Conservation (phyloP, 2,329 filamentous ascomycete species). For the Cladosporium halotolerans region DNA sequence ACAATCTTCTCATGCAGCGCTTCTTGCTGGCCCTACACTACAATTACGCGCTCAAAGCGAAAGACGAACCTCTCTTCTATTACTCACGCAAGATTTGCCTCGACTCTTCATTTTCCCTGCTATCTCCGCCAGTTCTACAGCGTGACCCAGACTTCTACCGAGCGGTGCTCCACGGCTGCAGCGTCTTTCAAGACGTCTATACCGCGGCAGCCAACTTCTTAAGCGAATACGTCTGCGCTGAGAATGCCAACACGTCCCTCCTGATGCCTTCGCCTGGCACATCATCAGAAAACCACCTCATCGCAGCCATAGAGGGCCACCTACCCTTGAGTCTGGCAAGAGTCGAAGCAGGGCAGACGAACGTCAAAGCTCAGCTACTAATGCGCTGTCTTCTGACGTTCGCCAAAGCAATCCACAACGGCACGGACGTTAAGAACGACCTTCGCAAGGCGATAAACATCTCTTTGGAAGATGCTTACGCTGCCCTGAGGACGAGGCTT, state of each 20-base stretch:
- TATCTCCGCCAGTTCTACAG: background rate
- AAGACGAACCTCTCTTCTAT: constrained; percentile 8
- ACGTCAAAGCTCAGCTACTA: constrained; percentile 1
- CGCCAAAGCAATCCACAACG: background rate
- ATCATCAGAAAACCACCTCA: background rate
- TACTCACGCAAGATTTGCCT: constrained; percentile 9
- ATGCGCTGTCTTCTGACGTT: background rate
- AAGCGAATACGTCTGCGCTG: constrained; percentile 4
- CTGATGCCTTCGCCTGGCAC: background rate
- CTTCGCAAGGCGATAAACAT: background rate
- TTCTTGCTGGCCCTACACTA: constrained; percentile 8
- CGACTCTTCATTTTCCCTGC: background rate
- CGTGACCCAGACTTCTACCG: constrained; percentile 8
- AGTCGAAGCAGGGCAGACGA: background rate
- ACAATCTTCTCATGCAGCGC: constrained; percentile 5
- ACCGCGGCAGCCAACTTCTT: constrained; percentile 1
- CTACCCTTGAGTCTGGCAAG: background rate
- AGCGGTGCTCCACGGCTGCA: constrained; percentile 2
- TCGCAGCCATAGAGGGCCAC: constrained; percentile 2
- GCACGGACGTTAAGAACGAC: background rate
- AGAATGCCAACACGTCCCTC: background rate
- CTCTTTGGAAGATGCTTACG: constrained; percentile 1
- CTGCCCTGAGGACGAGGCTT: background rate
- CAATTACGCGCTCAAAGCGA: constrained; percentile 2
- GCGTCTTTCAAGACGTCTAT: constrained; percentile 8